phyloP scores from a whole-genome alignment of 2,329 filamentous ascomycete genomes.

The Stenocarpella maydis region DNA sequence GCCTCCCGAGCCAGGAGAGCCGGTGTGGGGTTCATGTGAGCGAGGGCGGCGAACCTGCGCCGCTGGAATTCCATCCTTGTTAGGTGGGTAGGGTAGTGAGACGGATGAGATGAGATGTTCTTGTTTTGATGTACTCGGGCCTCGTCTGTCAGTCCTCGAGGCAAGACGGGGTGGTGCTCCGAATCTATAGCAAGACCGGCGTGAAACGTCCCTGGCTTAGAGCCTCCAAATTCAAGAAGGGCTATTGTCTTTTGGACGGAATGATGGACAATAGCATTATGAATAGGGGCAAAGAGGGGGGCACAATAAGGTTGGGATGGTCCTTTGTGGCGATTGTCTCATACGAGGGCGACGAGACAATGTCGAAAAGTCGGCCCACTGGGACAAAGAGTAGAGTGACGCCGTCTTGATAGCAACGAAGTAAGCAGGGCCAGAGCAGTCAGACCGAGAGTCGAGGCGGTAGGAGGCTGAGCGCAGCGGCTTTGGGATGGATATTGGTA shows the following conservation, averaged over 20 bases:
- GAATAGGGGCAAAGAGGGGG: slow-evolving; percentile 7
- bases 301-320: slow-evolving; percentile 12
- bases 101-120: slow-evolving; percentile 7
- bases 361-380: slow-evolving; percentile 11
- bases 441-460: slow-evolving; percentile 8
- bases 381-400: slow-evolving; percentile 21
- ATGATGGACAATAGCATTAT: slow-evolving; percentile 33
- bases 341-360: slow-evolving; percentile 7
- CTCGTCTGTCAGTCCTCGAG: slow-evolving; percentile 10
- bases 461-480: slow-evolving; percentile 2
- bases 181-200: slow-evolving; percentile 20
- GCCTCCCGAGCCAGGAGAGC: slow-evolving; percentile 23
- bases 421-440: slow-evolving; percentile 17
- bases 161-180: slow-evolving; percentile 3
- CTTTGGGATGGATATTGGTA: slow-evolving; percentile 6
- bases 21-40: slow-evolving; percentile 26
- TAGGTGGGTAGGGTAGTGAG: neutral
- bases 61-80: slow-evolving; percentile 44
- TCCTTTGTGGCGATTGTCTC: slow-evolving; percentile 28
- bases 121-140: neutral
- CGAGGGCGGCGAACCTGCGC: slow-evolving; percentile 43
- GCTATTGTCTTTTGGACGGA: slow-evolving; percentile 30
- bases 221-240: slow-evolving; percentile 21
- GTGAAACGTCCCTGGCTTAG: slow-evolving; percentile 5
- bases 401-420: neutral